These are phyloP conservation scores for Cladosporium oxysporum DNA, from an alignment of 2,329 filamentous ascomycete species.

Conservation along the genomic window DNA sequence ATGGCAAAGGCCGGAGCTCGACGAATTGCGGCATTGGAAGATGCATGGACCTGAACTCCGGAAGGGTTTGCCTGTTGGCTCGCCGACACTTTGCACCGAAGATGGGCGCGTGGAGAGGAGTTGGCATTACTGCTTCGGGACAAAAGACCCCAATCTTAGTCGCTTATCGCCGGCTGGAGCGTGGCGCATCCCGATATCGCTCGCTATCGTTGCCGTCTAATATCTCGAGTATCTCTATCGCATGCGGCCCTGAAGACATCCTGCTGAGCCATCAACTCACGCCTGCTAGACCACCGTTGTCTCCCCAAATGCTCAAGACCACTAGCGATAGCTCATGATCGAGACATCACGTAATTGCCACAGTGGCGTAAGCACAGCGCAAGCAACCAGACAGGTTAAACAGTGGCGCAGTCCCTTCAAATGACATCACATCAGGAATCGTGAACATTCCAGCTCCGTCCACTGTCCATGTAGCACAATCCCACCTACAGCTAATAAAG, in stretches of 20 bases:
- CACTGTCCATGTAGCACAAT: not conserved
- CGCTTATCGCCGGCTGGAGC: slow-evolving; percentile 16
- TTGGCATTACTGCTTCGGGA: slow-evolving; percentile 13
- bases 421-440: slow-evolving; percentile 12
- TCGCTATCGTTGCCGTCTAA: not conserved
- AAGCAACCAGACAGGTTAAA: not conserved
- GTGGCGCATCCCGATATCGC: slow-evolving; percentile 7
- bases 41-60: not conserved
- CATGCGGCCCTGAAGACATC: not conserved
- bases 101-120: not conserved
- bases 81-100: slow-evolving; percentile 3
- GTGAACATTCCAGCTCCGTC: slow-evolving; percentile 14
- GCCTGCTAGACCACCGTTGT: not conserved
- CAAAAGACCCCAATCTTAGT: not conserved
- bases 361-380: not conserved
- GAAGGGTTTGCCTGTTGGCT: slow-evolving; percentile 15
- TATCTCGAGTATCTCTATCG: not conserved
- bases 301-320: not conserved
- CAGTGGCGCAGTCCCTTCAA: not conserved
- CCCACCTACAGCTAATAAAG: not conserved
- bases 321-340: not conserved
- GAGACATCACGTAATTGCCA: not conserved
- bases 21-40: slow-evolving; percentile 11
- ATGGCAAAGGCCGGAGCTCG: not conserved
- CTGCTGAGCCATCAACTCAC: not conserved